phyloP scores from a whole-genome alignment of 2,329 filamentous ascomycete species.

The Fragosphaeria purpurea region DNA sequence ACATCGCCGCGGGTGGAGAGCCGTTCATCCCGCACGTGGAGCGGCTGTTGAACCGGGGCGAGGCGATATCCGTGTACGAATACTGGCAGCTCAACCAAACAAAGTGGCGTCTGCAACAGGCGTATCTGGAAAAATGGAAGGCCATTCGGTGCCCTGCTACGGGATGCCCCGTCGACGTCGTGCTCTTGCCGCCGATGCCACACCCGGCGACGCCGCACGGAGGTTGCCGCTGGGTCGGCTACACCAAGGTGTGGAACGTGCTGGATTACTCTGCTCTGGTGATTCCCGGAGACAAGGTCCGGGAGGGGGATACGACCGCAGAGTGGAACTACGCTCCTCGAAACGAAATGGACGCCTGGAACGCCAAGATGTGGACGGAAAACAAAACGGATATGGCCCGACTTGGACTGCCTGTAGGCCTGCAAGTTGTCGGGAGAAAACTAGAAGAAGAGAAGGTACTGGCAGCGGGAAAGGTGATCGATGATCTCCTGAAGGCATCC shows the following conservation, averaged over 20 bases:
- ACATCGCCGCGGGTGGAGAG: slow-evolving; percentile 45
- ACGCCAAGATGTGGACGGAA: slow-evolving; percentile 35
- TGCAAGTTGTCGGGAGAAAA: slow-evolving; percentile 42
- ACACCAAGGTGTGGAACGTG: slow-evolving; percentile 53
- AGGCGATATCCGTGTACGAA: slow-evolving; percentile 49
- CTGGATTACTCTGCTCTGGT: slow-evolving; percentile 51
- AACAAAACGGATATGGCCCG: slow-evolving; percentile 26
- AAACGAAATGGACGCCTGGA: slow-evolving; percentile 42
- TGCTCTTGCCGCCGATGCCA: slow-evolving; percentile 50
- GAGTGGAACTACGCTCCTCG: slow-evolving; percentile 31
- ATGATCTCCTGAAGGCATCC: slow-evolving; percentile 10
- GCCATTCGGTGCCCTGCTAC: slow-evolving; percentile 28
- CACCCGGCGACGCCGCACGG: slow-evolving; percentile 43
- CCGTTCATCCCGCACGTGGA: slow-evolving; percentile 50
- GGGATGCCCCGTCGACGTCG: slow-evolving; percentile 40
- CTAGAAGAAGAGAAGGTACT: slow-evolving; percentile 47
- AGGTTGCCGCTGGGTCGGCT: slow-evolving; percentile 39
- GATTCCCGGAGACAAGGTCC: slow-evolving; percentile 41
- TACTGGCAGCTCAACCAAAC: slow-evolving; percentile 59
- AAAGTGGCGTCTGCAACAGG: slow-evolving; percentile 42
- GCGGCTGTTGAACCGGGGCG: slow-evolving; percentile 39
- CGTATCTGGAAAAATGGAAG: slow-evolving; percentile 51
- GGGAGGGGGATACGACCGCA: slow-evolving; percentile 16
- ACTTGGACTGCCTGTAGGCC: slow-evolving; percentile 35
- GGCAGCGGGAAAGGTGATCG: slow-evolving; percentile 28